Percentiles rank a stretch among this genome's conserved stretches.
Conservation (phyloP, 371 early-diverging fungal species). For the Vairimorpha ceranae region DNA sequence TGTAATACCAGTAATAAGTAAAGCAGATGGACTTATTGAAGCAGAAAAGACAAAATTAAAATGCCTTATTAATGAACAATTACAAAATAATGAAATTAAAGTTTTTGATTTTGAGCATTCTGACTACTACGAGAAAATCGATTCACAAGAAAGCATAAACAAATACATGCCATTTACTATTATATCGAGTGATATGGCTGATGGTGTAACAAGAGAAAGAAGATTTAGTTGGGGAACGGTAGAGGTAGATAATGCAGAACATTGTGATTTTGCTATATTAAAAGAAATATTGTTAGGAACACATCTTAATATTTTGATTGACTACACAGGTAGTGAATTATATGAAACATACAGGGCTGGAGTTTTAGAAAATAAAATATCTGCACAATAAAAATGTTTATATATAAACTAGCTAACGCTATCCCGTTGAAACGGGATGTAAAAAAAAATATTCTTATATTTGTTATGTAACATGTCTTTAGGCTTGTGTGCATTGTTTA, state of each 20-base stretch:
- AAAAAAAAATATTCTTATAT: no score
- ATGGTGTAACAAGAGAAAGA: slow-evolving; percentile 4
- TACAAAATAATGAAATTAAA: slow-evolving; percentile 47
- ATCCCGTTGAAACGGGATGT: no score
- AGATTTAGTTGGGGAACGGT: slow-evolving; percentile 33
- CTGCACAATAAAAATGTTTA: no score
- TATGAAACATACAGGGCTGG: slow-evolving; percentile 61
- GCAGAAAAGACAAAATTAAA: slow-evolving; percentile 42
- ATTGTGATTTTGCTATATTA: slow-evolving; percentile 54
- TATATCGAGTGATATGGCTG: slow-evolving; percentile 14
- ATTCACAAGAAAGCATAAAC: slow-evolving; percentile 25
- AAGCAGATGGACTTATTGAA: slow-evolving; percentile 57
- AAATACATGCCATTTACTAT: slow-evolving; percentile 30
- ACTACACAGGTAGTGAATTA: slow-evolving; percentile 54
- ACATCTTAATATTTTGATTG: slow-evolving; percentile 51
- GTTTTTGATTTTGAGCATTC: slow-evolving; percentile 56
- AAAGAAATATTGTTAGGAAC: slow-evolving; percentile 48
- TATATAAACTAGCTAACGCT: no score
- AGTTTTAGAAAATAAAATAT: slow-evolving; percentile 42
- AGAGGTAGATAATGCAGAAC: slow-evolving; percentile 41
- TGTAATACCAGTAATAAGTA: slow-evolving; percentile 60
- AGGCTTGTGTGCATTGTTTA: no score
- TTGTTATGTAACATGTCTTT: no score
- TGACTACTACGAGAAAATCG: slow-evolving; percentile 1
- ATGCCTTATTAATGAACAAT: slow-evolving; percentile 44